phyloP scores from a whole-genome alignment of 257 asterid genomes.

The Solanum ahanhuiri region DNA sequence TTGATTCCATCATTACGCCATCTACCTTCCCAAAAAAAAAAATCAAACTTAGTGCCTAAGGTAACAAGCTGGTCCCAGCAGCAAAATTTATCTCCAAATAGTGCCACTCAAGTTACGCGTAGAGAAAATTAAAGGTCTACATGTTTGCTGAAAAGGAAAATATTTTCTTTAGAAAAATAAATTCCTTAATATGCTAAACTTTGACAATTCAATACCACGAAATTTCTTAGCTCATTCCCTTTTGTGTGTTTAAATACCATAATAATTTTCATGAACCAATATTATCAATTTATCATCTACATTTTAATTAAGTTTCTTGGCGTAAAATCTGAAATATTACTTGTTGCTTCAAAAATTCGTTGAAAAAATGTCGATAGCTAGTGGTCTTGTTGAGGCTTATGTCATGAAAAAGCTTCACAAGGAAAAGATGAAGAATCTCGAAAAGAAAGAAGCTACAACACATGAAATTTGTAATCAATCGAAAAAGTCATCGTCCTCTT shows the following conservation, averaged over 20 bases:
- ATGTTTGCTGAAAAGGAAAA: too few relatives aligned
- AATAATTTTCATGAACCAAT: background rate
- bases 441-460: background rate
- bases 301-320: background rate
- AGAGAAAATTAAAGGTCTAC: too few relatives aligned
- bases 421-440: slow-evolving; percentile 28
- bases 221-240: background rate
- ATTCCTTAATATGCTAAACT: background rate
- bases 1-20: too few relatives aligned
- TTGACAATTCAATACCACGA: background rate
- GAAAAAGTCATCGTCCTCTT: background rate
- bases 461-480: background rate
- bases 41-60: too few relatives aligned
- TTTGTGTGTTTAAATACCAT: background rate
- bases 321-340: background rate
- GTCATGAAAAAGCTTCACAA: slow-evolving; percentile 25
- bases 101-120: too few relatives aligned
- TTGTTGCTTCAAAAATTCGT: background rate
- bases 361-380: slow-evolving; percentile 20
- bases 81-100: too few relatives aligned
- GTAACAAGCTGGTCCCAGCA: too few relatives aligned
- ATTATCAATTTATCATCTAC: background rate
- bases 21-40: too few relatives aligned
- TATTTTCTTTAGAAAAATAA: too few relatives aligned
- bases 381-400: slow-evolving; percentile 31